A percentile compares a stretch with the other conserved stretches of the same genome.
Evolutionary conservation across 2,329 filamentous ascomycete species (phyloP).

Genomic region (Aspergillaceae sp.): DNA sequence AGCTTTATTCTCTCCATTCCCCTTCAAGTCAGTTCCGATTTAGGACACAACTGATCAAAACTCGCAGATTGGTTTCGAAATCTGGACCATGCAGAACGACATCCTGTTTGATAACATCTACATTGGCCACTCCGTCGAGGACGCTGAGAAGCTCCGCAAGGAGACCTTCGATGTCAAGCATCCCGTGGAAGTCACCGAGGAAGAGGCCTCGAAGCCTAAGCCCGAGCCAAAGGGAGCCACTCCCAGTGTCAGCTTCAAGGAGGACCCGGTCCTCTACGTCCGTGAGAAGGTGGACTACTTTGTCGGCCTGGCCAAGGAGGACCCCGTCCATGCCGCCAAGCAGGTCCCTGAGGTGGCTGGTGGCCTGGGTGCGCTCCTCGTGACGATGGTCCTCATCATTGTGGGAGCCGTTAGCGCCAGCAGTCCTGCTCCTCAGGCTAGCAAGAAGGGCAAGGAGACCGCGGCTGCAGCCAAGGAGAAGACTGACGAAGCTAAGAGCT

Average conservation of each 20-base stretch:
- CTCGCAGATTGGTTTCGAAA: slow-evolving; percentile 83
- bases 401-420: slow-evolving; percentile 57
- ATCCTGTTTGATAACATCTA: slow-evolving; percentile 99
- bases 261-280: slow-evolving; percentile 79
- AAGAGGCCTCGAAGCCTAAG: slow-evolving; percentile 75
- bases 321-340: slow-evolving; percentile 76
- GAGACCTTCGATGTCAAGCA: slow-evolving; percentile 90
- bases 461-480: slow-evolving; percentile 54
- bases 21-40: not conserved
- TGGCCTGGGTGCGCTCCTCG: slow-evolving; percentile 61
- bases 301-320: slow-evolving; percentile 69
- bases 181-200: slow-evolving; percentile 68
- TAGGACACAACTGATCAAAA: not conserved
- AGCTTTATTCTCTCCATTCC: slow-evolving; percentile 28
- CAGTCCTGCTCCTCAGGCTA: slow-evolving; percentile 54
- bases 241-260: slow-evolving; percentile 71
- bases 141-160: slow-evolving; percentile 78
- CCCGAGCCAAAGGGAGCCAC: slow-evolving; percentile 60
- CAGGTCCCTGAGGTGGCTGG: slow-evolving; percentile 87
- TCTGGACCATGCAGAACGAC: slow-evolving; percentile 99
- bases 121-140: slow-evolving; percentile 91
- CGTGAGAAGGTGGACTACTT: slow-evolving; percentile 93
- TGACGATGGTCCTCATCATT: slow-evolving; percentile 63
- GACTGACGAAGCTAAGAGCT: slow-evolving; percentile 55
- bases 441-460: slow-evolving; percentile 68